Evolutionary conservation across 345 rosid species (phyloP), one percentile per base, ranked within the genome.

Genomic region (Camelina laxa): DNA sequence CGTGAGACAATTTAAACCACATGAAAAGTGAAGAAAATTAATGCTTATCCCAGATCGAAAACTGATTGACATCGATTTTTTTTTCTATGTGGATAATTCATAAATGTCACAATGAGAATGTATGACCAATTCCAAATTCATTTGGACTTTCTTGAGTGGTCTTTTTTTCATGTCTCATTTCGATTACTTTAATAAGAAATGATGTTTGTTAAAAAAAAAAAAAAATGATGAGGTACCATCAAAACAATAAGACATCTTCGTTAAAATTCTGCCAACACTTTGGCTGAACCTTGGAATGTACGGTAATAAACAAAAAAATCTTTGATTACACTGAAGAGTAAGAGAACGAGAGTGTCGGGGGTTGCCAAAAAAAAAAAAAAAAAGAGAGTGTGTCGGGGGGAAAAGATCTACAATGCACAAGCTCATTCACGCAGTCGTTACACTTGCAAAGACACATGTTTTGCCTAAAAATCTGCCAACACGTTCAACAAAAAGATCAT

Each of bases 1-100:
- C 72, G 60, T 66, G 58, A 57, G 60, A 67, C 60, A 59, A 74
- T 48, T 50, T 33, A 67, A 67, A 74, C 72, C 72, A 74, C 65
- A 65, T 56, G 58, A 45, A 56, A 45, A 9, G 67, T 24, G 22
- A 58, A 13, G 44, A 24, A 66, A 48, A 38, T 1, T n/a, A 74
- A 59, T 66, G 54, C 54, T 58, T 59, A 41, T 58, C 67, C 33
- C 60, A 66, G 16, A 58, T 15, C 21, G 33, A 66, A 67, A 58
- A 74, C 38, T 58, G 78, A 74, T 49, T 66, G 73, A 74, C 60
- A 30, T 21, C 7, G 11, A 56, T 4, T 57, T 1, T 55, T 58
- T 56, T 39, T 3, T 10, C 47, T 48, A 36, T 35, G 45, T 47
- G 24, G 19, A 65, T 63, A 42, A 35, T 21, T 48, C n/a, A 72